These are phyloP conservation scores for Salix koriyanagi DNA, from an alignment of 345 rosid genomes.

Conservation along the genomic window DNA sequence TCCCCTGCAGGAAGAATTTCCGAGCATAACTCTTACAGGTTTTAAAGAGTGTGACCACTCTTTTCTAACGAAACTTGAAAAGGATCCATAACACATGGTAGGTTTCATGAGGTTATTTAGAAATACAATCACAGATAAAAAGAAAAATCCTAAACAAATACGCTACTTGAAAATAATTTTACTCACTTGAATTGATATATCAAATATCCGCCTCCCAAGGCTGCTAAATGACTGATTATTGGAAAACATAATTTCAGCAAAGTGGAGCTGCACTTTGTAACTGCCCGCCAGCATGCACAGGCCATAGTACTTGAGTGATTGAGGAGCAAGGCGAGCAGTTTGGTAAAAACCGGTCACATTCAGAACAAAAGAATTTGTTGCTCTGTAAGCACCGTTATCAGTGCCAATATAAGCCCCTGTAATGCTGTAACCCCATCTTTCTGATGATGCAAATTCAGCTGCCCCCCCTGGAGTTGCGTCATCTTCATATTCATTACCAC, in stretches of 20 bases:
- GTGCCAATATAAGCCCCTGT: conserved; percentile 42
- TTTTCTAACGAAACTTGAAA: background rate
- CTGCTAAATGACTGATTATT: conserved; percentile 47
- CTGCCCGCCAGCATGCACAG: conserved; percentile 54
- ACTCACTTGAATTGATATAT: conserved; percentile 74
- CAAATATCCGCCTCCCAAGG: conserved; percentile 66
- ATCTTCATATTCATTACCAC: conserved; percentile 39
- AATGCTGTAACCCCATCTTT: conserved; percentile 72
- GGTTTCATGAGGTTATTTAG: background rate
- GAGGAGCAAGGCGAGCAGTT: conserved; percentile 68
- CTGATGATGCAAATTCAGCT: conserved; percentile 31
- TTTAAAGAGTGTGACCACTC: background rate
- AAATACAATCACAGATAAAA: background rate
- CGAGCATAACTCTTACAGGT: background rate
- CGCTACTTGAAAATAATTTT: background rate
- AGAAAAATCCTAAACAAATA: background rate
- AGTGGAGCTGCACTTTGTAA: conserved; percentile 68
- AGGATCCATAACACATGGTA: background rate
- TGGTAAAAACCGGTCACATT: conserved; percentile 37
- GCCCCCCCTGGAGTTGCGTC: conserved; percentile 37
- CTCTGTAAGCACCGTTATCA: background rate
- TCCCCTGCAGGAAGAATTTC: conserved; percentile 45
- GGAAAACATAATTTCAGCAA: conserved; percentile 80
- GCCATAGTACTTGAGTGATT: conserved; percentile 77
- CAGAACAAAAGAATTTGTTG: conserved; percentile 28